Base-by-base conservation (phyloP, 2,329 filamentous ascomycete species). In the Cladophialophora chaetospira region DNA sequence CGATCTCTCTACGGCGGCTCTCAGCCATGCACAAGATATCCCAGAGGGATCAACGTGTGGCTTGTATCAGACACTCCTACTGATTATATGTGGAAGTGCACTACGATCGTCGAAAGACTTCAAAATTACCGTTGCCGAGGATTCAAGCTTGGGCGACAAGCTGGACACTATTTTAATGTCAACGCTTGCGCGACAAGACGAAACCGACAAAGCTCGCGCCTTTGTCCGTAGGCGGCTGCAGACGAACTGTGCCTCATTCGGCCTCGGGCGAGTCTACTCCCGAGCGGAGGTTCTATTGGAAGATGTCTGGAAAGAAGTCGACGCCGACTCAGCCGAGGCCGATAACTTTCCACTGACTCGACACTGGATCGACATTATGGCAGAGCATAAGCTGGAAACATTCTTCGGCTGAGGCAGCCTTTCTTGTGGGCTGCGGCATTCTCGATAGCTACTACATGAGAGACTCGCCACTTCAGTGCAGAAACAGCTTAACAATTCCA, bases 401-500 rank as follows among this genome's bases (percentile, higher is more conserved):
- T 50, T 58, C 17, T 58, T 57, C 15, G 54, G 54, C 25, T 57
- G 47, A 57, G 31, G 9, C 10, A 9, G 28, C 5, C 11, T 5
- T 31, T 11, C 28, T 31, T 29, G 17, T 31, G n/a, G n/a, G n/a
- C n/a, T n/a, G n/a, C n/a, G n/a, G n/a, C n/a, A n/a, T n/a, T n/a
- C n/a, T n/a, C n/a, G n/a, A n/a, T n/a, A n/a, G n/a, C n/a, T n/a
- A n/a, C n/a, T n/a, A n/a, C n/a, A n/a, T n/a, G n/a, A n/a, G n/a
- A n/a, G n/a, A n/a, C n/a, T n/a, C n/a, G n/a, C n/a, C n/a, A 35
- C 36, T 10, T 33, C 23, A 4, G 44, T 46, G 42, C 40, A 42
- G 43, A 31, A 40, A 17, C 4, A 28, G 15, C 50, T 48, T 44
- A 66, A 44, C 62, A 67, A 58, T 71, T 63, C 72, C 74, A 77